phyloP scores from a whole-genome alignment of 2,329 filamentous ascomycete species.

The Ophiostoma pallidulum region DNA sequence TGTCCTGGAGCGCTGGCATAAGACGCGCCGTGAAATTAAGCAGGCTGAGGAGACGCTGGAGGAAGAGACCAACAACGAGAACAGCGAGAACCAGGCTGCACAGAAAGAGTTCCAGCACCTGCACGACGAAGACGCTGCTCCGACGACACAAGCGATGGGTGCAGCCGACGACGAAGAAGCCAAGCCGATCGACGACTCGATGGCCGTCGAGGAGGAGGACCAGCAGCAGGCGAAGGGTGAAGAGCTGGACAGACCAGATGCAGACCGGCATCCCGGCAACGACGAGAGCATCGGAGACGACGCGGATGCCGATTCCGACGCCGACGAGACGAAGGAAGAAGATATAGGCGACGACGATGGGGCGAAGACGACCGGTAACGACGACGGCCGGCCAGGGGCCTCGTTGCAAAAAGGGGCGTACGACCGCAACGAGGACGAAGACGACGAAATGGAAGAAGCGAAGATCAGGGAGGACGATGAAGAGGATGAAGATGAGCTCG shows the following conservation, averaged over 20 bases:
- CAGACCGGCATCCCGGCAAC: slow-evolving; percentile 45
- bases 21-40: slow-evolving; percentile 74
- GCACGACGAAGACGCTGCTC: slow-evolving; percentile 67
- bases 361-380: slow-evolving; percentile 31
- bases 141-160: slow-evolving; percentile 88
- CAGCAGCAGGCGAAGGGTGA: slow-evolving; percentile 3
- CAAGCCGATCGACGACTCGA: slow-evolving; percentile 71
- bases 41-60: slow-evolving; percentile 39
- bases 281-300: slow-evolving; percentile 30
- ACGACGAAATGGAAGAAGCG: slow-evolving; percentile 17
- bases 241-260: slow-evolving; percentile 43
- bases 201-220: slow-evolving; percentile 63
- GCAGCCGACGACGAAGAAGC: slow-evolving; percentile 74
- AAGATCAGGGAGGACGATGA: slow-evolving; percentile 39
- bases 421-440: slow-evolving; percentile 26
- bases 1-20: slow-evolving; percentile 85
- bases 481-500: slow-evolving; percentile 39
- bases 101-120: slow-evolving; percentile 90
- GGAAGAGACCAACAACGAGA: slow-evolving; percentile 26
- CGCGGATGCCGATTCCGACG: slow-evolving; percentile 32
- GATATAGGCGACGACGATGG: slow-evolving; percentile 30
- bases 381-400: slow-evolving; percentile 50
- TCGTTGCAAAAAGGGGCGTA: slow-evolving; percentile 51
- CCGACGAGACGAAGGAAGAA: slow-evolving; percentile 21
- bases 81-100: slow-evolving; percentile 56